phyloP scores from a whole-genome alignment of 179 eudicot species.

The Spinacia oleracea region DNA sequence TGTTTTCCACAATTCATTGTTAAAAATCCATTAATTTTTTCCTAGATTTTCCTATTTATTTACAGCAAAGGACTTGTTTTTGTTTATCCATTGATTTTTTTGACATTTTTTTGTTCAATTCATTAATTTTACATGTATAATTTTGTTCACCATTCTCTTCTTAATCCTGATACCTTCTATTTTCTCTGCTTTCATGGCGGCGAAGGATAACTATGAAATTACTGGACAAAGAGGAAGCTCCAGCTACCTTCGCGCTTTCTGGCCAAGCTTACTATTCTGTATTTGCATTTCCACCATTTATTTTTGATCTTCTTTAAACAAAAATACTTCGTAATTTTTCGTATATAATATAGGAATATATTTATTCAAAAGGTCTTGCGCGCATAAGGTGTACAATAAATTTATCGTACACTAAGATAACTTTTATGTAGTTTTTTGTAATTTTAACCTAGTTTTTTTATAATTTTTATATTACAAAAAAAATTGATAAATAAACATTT shows the following conservation, averaged over 20 bases:
- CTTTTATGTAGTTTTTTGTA: too few species aligned
- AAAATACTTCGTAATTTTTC: too few species aligned
- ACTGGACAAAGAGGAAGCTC: slow-evolving; percentile 23
- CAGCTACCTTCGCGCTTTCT: slow-evolving; percentile 24
- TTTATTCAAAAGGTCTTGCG: too few species aligned
- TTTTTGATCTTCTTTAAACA: slow-evolving; percentile 10
- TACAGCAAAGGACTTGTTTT: slow-evolving; percentile 2
- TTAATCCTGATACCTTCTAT: slow-evolving; percentile 22
- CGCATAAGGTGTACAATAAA: too few species aligned
- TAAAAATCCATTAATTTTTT: background rate
- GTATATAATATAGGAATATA: too few species aligned
- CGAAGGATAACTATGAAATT: slow-evolving; percentile 23
- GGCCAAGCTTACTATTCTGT: slow-evolving; percentile 18
- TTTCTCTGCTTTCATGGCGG: slow-evolving; percentile 30
- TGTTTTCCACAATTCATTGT: slow-evolving; percentile 26
- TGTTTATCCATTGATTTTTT: slow-evolving; percentile 13
- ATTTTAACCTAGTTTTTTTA: too few species aligned
- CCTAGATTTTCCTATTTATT: background rate
- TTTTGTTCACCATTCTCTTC: background rate
- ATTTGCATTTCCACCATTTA: slow-evolving; percentile 10
- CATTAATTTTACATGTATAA: slow-evolving; percentile 21
- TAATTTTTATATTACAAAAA: background rate
- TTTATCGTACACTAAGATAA: too few species aligned
- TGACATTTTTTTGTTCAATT: background rate
- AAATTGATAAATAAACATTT: too few species aligned